Conservation (phyloP, 2,329 filamentous ascomycete species). For the Tolypocladium sp. region DNA sequence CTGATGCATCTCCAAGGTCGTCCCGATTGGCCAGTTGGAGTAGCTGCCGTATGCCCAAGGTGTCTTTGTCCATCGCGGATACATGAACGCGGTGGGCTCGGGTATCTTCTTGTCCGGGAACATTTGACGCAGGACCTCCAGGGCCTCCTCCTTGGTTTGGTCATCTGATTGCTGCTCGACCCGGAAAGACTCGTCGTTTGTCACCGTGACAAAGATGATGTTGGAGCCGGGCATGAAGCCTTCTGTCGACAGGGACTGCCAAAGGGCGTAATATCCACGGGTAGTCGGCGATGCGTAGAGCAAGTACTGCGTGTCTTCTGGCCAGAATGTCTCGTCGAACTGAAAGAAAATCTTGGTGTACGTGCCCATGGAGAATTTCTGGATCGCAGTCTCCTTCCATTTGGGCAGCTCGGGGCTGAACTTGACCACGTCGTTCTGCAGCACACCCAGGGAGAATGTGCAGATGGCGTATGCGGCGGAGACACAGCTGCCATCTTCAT, state of each 20-base stretch:
- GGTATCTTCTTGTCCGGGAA: constrained; percentile 48
- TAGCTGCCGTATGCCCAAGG: constrained; percentile 49
- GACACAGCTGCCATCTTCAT: constrained; percentile 45
- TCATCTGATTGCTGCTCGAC: constrained; percentile 51
- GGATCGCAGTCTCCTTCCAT: constrained; percentile 57
- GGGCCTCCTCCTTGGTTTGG: constrained; percentile 44
- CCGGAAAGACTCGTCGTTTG: constrained; percentile 44
- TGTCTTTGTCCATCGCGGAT: constrained; percentile 32
- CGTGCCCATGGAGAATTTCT: constrained; percentile 58
- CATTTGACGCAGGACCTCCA: constrained; percentile 51
- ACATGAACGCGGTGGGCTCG: constrained; percentile 50
- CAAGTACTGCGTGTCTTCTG: constrained; percentile 30
- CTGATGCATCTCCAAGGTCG: constrained; percentile 56
- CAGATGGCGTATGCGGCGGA: constrained; percentile 53
- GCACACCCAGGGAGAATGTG: constrained; percentile 60
- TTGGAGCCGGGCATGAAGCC: constrained; percentile 53
- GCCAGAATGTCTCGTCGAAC: constrained; percentile 60
- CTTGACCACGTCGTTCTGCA: constrained; percentile 50
- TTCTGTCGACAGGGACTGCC: constrained; percentile 49
- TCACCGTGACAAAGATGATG: constrained; percentile 58
- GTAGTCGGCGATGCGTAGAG: constrained; percentile 32
- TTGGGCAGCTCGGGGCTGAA: constrained; percentile 50
- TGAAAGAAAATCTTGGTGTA: constrained; percentile 69
- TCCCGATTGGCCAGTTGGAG: constrained; percentile 58
- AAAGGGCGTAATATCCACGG: constrained; percentile 44